Conservation (phyloP, 2,329 filamentous ascomycete genomes). For the Epichloe baconii region DNA sequence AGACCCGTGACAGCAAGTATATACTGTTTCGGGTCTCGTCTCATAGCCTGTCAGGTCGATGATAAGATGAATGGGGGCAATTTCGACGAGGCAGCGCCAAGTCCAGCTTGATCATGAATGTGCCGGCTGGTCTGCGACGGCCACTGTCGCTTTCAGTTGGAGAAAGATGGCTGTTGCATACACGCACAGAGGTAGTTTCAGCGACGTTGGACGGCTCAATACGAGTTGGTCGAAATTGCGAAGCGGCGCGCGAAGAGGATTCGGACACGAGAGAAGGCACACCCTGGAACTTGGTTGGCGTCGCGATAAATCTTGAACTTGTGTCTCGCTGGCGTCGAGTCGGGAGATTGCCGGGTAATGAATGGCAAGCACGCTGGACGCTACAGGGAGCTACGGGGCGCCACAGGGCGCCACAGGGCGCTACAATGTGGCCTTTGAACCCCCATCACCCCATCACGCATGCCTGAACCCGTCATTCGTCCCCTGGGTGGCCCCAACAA, state of each 20-base stretch:
- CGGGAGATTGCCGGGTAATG: conserved; percentile 5
- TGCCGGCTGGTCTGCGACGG: not conserved
- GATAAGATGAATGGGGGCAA: not conserved
- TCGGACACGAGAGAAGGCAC: not conserved
- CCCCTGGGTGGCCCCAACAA: too few species aligned
- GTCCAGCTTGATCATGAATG: not conserved
- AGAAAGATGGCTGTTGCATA: not conserved
- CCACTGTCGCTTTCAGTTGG: not conserved
- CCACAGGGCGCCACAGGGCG: too few species aligned
- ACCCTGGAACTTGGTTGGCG: not conserved
- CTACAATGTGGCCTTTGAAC: too few species aligned
- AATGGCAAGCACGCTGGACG: too few species aligned
- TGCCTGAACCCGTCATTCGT: too few species aligned
- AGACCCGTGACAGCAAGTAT: conserved; percentile 20
- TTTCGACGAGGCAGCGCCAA: not conserved
- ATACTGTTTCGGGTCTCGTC: conserved; percentile 25
- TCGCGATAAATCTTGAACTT: conserved; percentile 1
- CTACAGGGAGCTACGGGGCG: too few species aligned
- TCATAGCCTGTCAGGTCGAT: conserved; percentile 13
- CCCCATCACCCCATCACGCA: too few species aligned
- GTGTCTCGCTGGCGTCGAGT: not conserved
- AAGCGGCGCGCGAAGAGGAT: not conserved
- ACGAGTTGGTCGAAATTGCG: not conserved
- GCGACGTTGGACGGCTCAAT: not conserved
- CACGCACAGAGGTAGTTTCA: not conserved